Base-by-base conservation (phyloP, 208 protist species). In the Sergeia podlipaevii region DNA sequence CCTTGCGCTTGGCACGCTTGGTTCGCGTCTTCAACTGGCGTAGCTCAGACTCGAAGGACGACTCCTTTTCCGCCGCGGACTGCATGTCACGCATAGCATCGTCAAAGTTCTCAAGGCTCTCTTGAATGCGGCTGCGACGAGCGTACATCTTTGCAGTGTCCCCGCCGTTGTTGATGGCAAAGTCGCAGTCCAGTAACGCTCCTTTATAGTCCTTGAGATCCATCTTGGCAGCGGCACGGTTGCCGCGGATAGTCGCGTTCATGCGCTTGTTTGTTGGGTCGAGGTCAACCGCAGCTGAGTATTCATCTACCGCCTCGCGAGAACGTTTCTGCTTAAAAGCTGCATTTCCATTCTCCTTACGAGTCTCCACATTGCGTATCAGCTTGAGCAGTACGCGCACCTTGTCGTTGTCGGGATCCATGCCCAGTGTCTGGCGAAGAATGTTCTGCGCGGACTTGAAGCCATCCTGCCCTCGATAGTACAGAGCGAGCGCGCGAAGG, bases 11-110 rank as follows among this genome's bases (percentile, higher is more conserved):
- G 13, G 82, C 72, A 41, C 61, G 73, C 55, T 86, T 90, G 8
- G 73, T 65, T 3, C 69, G 73, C 30, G 39, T 53, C 51, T 90
- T 85, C 6, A 89, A 56, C 26, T 80, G 70, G 20, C 70, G 68
- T 30, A 92, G 47, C 57, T 94, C 73, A 1, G 33, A 53, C 36
- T 77, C 65, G 33, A 93, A 92, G 15, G 55, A 70, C 7, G 38
- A 17, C 30, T 97, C 95, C 23, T 70, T 38, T 37, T 95, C 71
- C 4, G 76, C 70, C 11, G 90, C 92, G 45, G 72, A 70, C 44
- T 97, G 74, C 57, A 97, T 85, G 66, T 97, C 95, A 17, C 72
- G 68, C 33, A 91, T 52, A 10, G 92, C 90, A 18, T 97, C 82
- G 23, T 96, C 88, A 45, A 78, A 92, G 37, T 96, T 73, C 37